Conservation (phyloP, 169 alveolate species). For the Eimeria necatrix region DNA sequence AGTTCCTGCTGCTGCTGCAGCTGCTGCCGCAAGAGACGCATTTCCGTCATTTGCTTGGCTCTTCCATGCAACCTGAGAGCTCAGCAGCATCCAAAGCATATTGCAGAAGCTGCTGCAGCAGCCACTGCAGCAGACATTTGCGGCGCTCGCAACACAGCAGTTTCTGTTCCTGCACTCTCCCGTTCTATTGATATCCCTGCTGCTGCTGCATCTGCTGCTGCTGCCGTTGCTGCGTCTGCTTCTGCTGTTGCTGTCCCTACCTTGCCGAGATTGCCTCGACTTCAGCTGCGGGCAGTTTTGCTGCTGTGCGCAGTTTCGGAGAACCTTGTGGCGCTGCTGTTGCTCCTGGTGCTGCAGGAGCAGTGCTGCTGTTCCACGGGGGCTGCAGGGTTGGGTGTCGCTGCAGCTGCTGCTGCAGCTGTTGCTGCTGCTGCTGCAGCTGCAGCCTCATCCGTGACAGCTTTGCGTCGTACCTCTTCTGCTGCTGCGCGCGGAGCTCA, state of each 20-base stretch:
- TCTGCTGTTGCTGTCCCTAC: background rate
- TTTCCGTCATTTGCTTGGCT: slow-evolving; percentile 42
- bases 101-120: background rate
- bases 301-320: slow-evolving; percentile 8
- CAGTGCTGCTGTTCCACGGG: slow-evolving; percentile 54
- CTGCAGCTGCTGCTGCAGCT: background rate
- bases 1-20: slow-evolving; percentile 60
- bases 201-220: background rate
- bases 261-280: slow-evolving; percentile 23
- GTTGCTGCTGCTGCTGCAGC: slow-evolving; percentile 56
- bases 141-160: background rate
- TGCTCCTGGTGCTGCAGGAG: slow-evolving; percentile 55
- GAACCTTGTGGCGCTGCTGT: background rate
- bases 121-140: background rate
- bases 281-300: slow-evolving; percentile 34
- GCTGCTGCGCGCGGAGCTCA: slow-evolving; percentile 23
- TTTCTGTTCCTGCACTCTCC: background rate
- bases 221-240: slow-evolving; percentile 30
- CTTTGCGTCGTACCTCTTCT: background rate
- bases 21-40: slow-evolving; percentile 44
- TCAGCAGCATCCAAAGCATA: background rate
- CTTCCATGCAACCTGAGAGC: slow-evolving; percentile 29
- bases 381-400: background rate
- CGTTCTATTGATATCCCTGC: no score
- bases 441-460: slow-evolving; percentile 14